These are phyloP conservation scores for Leishmania tropica DNA, from an alignment of 208 protist genomes.

Conservation along the genomic window DNA sequence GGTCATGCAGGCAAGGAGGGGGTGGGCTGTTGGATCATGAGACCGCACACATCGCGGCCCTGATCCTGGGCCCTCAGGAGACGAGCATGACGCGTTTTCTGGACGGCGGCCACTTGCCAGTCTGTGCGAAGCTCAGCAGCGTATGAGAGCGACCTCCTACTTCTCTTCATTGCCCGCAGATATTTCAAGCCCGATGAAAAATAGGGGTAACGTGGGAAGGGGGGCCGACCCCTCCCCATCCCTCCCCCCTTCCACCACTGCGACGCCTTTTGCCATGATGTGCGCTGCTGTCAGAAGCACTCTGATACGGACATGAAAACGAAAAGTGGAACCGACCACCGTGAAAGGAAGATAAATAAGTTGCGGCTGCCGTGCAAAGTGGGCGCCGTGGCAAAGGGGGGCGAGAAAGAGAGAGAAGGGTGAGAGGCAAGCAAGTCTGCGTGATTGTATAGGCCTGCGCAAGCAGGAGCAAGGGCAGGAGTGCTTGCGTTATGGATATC, in stretches of 20 bases:
- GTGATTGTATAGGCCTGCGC: background rate
- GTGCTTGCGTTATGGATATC: background rate
- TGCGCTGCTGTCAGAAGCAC: background rate
- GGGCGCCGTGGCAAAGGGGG: background rate
- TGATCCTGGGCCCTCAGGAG: background rate
- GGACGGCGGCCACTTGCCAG: background rate
- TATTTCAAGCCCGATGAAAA: background rate
- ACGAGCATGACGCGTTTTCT: background rate
- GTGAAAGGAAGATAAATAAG: background rate
- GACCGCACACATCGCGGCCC: background rate
- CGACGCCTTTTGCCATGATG: background rate
- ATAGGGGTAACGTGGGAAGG: no score
- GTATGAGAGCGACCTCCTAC: background rate
- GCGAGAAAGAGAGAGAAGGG: background rate
- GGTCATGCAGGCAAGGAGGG: background rate
- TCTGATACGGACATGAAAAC: background rate
- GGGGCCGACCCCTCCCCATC: no score
- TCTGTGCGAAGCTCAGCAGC: background rate
- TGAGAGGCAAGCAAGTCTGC: background rate
- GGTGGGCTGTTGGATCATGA: background rate
- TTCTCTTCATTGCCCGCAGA: background rate
- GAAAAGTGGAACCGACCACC: background rate
- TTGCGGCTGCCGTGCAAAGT: no score
- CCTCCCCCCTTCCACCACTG: background rate
- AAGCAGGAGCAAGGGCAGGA: background rate